phyloP scores from a whole-genome alignment of 1,139 yeast genomes.

The Insectozyma bohioensis region DNA sequence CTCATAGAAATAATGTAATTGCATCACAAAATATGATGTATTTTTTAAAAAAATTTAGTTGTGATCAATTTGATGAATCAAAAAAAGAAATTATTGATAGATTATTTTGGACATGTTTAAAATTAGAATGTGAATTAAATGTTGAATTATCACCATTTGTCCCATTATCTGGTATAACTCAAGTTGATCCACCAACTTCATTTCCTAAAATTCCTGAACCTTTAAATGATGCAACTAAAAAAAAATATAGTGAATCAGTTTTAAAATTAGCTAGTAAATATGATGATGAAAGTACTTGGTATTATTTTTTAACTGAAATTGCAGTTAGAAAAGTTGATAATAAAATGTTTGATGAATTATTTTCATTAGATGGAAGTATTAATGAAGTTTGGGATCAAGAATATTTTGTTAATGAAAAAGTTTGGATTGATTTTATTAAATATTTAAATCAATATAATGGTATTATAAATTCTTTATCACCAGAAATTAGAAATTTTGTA shows the following conservation, averaged over 20 bases:
- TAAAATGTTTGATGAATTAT: conserved; percentile 41
- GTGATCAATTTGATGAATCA: too few species aligned
- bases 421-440: conserved; percentile 35
- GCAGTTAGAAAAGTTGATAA: conserved; percentile 50
- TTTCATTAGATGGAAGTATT: conserved; percentile 18
- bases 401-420: conserved; percentile 20
- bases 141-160: conserved; percentile 46
- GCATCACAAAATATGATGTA: conserved; percentile 40
- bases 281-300: conserved; percentile 46
- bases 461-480: conserved; percentile 37
- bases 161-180: conserved; percentile 42
- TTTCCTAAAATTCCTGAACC: conserved; percentile 42
- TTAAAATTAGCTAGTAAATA: conserved; percentile 28
- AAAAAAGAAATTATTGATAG: conserved; percentile 18
- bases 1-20: conserved; percentile 31
- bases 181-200: conserved; percentile 40
- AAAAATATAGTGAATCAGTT: conserved; percentile 28
- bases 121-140: conserved; percentile 46
- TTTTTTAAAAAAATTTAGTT: conserved; percentile 25
- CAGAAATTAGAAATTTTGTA: conserved; percentile 34
- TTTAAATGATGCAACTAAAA: conserved; percentile 17
- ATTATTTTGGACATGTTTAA: conserved; percentile 46
- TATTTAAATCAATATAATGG: conserved; percentile 43
- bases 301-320: conserved; percentile 48
- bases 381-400: conserved; percentile 29